Conservation (phyloP, 2,329 filamentous ascomycete species). For the Fusarium proliferatum region DNA sequence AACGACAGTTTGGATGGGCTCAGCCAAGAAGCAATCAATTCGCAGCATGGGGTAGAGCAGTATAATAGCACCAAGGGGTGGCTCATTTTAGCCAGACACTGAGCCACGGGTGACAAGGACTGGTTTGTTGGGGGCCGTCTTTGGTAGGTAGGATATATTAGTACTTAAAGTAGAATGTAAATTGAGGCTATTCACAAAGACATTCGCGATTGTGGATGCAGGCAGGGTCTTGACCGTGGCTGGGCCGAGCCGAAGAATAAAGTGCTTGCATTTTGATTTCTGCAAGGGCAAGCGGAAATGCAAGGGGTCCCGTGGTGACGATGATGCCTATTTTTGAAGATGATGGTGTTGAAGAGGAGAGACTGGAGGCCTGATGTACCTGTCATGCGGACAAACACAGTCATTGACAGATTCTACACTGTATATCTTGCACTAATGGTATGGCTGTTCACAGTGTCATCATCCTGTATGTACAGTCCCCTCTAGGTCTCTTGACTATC, state of each 20-base stretch:
- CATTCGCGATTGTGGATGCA: not conserved
- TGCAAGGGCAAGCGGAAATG: slow-evolving; percentile 23
- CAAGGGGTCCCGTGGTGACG: slow-evolving; percentile 39
- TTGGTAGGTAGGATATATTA: not conserved
- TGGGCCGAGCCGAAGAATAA: slow-evolving; percentile 23
- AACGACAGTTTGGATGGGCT: slow-evolving; percentile 33
- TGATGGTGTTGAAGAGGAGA: slow-evolving; percentile 27
- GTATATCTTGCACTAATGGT: rapidly evolving
- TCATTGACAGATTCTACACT: rapidly evolving
- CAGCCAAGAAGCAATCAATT: slow-evolving; percentile 28
- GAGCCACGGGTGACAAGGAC: not conserved
- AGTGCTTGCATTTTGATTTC: slow-evolving; percentile 16
- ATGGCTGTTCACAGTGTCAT: not conserved
- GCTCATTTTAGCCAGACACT: not conserved
- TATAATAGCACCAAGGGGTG: slow-evolving; percentile 7
- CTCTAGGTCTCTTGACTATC: slow-evolving; percentile 38
- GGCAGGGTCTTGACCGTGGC: not conserved
- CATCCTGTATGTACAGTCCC: not conserved
- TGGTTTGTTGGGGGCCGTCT: not conserved
- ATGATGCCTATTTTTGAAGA: slow-evolving; percentile 24
- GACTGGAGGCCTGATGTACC: slow-evolving; percentile 23
- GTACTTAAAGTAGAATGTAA: not conserved
- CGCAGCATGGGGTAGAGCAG: slow-evolving; percentile 32
- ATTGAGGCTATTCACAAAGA: slow-evolving; percentile 24
- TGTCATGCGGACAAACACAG: slow-evolving; percentile 20